Evolutionary conservation across 2,329 filamentous ascomycete species (phyloP), one percentile per base, ranked within the genome.

Genomic region (Zasmidium angulare): DNA sequence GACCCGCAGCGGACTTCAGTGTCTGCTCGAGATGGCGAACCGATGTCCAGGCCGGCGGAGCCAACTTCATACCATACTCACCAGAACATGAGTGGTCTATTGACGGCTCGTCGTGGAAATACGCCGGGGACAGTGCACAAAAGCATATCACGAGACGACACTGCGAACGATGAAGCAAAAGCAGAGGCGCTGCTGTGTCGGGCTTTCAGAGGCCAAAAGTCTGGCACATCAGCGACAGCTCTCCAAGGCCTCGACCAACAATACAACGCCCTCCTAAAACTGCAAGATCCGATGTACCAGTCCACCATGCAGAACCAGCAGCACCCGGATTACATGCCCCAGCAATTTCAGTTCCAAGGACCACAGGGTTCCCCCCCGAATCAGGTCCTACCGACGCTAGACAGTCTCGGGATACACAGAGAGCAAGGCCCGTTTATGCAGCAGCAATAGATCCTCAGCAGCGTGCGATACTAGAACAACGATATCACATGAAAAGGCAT

Each of bases 371-470:
- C 81, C 75, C 56, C 82, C 75, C 53, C 80, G 6, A 61, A 84
- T 60, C 82, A 81, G 63, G 86, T 89, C 54, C 90, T 90, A 4
- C 89, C 89, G 1, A 95, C 90, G 14, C 90, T 90, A 0, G 90
- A 89, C 72, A 93, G 90, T 71, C 81, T 91, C 23, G 89, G 93
- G 70, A 84, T 93, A 75, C 86, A 89, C 66, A 73, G 84, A 79
- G 69, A 84, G 77, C 64, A 83, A 70, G 68, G 79, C 66, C 72
- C 71, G 65, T 91, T 87, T 70, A 73, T 84, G 55, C 82, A 84
- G 47, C 79, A 85, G 43, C 67, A 69, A 31, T 78, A 69, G 78
- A 81, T 68, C 71, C 77, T 48, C 82, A 85, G 64, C 82, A 85
- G 50, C 83, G 86, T 43, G 79, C 84, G 54, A 81, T 89, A 68